A percentile compares a stretch with the other conserved stretches of the same genome.
phyloP scores from a whole-genome alignment of 2,329 filamentous ascomycete genomes.

The Arthrobotrys sinensis region DNA sequence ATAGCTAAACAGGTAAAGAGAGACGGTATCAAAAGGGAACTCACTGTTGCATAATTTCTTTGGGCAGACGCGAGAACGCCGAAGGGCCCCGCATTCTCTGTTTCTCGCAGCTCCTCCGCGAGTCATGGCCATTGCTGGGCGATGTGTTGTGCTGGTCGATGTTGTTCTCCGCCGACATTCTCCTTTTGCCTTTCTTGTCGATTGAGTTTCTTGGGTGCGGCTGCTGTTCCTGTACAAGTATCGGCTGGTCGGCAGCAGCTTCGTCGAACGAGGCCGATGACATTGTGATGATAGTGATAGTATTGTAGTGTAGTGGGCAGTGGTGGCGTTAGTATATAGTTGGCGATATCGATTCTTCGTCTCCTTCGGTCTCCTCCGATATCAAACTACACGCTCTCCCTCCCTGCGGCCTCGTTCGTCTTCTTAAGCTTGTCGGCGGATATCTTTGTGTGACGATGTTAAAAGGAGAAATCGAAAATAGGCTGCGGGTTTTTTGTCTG shows the following conservation, averaged over 20 bases:
- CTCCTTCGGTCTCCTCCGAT: conserved; percentile 22
- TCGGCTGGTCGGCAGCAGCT: conserved; percentile 20
- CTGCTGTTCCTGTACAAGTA: conserved; percentile 9
- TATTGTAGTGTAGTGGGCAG: background rate
- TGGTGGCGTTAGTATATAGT: background rate
- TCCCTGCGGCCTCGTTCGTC: conserved; percentile 60
- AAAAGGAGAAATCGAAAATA: conserved; percentile 19
- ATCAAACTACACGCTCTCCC: conserved; percentile 6
- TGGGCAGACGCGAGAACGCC: conserved; percentile 74
- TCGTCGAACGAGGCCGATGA: conserved; percentile 26
- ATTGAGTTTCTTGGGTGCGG: conserved; percentile 53
- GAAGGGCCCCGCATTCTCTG: conserved; percentile 60
- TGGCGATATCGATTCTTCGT: conserved; percentile 6
- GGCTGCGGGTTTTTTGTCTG: conserved; percentile 29
- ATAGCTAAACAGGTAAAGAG: conserved; percentile 32
- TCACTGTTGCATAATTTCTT: conserved; percentile 80
- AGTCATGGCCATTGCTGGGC: conserved; percentile 26
- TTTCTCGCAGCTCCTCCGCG: conserved; percentile 42
- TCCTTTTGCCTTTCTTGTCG: conserved; percentile 61
- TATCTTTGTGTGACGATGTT: conserved; percentile 34
- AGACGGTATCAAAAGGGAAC: conserved; percentile 64
- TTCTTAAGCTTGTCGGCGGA: background rate
- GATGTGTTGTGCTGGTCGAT: conserved; percentile 33
- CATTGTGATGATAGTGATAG: conserved; percentile 2
- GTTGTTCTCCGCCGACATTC: conserved; percentile 56